These are phyloP conservation scores for Jackrogersella minutella DNA, from an alignment of 495 filamentous ascomycete genomes.

Conservation along the genomic window DNA sequence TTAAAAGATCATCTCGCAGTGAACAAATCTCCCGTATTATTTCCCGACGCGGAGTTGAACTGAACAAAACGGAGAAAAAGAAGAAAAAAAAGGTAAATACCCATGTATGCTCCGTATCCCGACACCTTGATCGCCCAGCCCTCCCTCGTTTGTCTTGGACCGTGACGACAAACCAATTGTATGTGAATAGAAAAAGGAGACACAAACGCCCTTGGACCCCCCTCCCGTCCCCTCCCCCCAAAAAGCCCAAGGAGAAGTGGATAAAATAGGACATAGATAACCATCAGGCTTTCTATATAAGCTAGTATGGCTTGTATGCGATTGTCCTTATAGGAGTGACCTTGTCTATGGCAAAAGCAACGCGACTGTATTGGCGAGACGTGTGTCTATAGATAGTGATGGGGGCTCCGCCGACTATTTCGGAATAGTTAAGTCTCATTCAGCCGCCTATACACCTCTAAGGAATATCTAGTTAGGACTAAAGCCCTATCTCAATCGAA, in stretches of 20 bases:
- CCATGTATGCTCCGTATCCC: slow-evolving; percentile 26
- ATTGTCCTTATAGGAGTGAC: not conserved
- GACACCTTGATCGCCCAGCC: slow-evolving; percentile 6
- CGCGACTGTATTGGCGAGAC: not conserved
- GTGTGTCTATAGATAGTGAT: not conserved
- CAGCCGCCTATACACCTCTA: not conserved
- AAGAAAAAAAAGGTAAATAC: not conserved
- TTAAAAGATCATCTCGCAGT: not conserved
- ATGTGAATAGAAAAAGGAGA: slow-evolving; percentile 1
- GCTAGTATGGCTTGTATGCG: not conserved
- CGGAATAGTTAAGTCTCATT: not conserved
- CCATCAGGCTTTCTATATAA: not conserved
- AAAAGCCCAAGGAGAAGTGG: slow-evolving; percentile 4
- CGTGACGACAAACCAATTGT: slow-evolving; percentile 7
- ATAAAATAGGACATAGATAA: slow-evolving; percentile 4
- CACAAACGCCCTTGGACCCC: not conserved
- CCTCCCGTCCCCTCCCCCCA: too few relatives aligned
- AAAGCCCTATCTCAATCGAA: not conserved
- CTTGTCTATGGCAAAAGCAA: not conserved
- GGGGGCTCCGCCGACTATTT: not conserved
- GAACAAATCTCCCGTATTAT: not conserved
- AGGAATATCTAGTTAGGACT: not conserved
- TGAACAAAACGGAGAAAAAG: not conserved
- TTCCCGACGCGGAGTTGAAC: not conserved
- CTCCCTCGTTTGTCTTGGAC: slow-evolving; percentile 16